These are phyloP conservation scores for Daedaleopsis nitida DNA, from an alignment of 768 basidiomycete genomes.

Conservation along the genomic window DNA sequence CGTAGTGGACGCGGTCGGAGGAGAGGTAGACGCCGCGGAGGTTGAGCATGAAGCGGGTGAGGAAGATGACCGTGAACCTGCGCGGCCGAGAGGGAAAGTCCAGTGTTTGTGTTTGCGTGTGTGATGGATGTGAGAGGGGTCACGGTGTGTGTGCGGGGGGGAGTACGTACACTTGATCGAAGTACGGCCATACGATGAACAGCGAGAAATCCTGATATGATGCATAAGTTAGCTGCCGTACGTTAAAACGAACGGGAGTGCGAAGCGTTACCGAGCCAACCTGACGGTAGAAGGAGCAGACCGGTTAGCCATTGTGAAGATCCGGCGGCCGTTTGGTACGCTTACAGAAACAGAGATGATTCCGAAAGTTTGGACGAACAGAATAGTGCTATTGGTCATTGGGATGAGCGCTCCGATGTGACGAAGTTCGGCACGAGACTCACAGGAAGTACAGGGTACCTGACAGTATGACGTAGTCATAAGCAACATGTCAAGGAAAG, in stretches of 20 bases:
- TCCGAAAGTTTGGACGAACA: slow-evolving; percentile 14
- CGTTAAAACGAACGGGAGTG: no score
- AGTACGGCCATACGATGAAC: slow-evolving; percentile 18
- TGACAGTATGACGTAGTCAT: neutral
- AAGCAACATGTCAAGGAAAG: no score
- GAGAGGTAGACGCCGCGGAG: slow-evolving; percentile 17
- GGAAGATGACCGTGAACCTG: slow-evolving; percentile 21
- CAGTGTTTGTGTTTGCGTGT: no score
- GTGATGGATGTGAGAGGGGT: neutral
- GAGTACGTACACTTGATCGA: slow-evolving; percentile 19
- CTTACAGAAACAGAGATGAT: slow-evolving; percentile 11
- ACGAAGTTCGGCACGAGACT: neutral
- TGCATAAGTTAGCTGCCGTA: neutral
- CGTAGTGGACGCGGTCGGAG: neutral
- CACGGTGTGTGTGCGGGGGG: no score
- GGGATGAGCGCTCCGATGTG: neutral
- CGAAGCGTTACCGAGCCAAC: slow-evolving; percentile 7
- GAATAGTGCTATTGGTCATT: slow-evolving; percentile 3
- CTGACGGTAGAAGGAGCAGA: neutral
- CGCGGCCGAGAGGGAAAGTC: neutral
- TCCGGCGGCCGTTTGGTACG: neutral
- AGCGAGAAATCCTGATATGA: slow-evolving; percentile 8
- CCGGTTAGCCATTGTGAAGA: neutral
- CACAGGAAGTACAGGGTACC: slow-evolving; percentile 19
- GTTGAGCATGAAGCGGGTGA: slow-evolving; percentile 21